phyloP scores from a whole-genome alignment of 805 yeast species.

The Lipomyces yamanashiensis region DNA sequence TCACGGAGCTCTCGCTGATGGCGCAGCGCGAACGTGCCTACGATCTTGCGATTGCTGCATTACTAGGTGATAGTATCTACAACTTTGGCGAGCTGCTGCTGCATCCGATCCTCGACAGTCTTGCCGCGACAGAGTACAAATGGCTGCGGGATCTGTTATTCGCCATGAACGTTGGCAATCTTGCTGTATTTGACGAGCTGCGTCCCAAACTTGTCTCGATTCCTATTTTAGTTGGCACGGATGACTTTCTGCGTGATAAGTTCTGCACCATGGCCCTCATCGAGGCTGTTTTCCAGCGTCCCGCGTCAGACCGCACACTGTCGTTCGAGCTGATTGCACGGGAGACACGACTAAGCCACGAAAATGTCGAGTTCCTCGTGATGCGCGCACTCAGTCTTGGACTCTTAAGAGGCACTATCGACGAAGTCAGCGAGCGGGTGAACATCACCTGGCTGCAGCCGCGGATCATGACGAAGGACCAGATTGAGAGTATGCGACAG shows the following conservation, averaged over 20 bases:
- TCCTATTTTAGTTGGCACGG: conserved; percentile 62
- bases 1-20: conserved; percentile 47
- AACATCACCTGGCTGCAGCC: conserved; percentile 96
- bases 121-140: conserved; percentile 55
- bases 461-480: conserved; percentile 80
- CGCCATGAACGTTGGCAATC: conserved; percentile 78
- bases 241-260: conserved; percentile 80
- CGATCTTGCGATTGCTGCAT: conserved; percentile 82
- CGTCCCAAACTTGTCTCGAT: conserved; percentile 49
- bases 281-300: conserved; percentile 79
- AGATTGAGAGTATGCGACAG: conserved; percentile 74
- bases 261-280: conserved; percentile 89
- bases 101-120: conserved; percentile 74
- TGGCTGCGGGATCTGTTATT: conserved; percentile 78
- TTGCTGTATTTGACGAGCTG: conserved; percentile 63
- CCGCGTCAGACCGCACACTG: conserved; percentile 74
- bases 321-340: conserved; percentile 73
- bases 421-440: conserved; percentile 79
- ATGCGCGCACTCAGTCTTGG: conserved; percentile 89
- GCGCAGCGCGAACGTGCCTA: conserved; percentile 61
- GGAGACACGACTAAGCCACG: conserved; percentile 65
- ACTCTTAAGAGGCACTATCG: conserved; percentile 85
- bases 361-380: conserved; percentile 86
- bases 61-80: conserved; percentile 88
- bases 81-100: conserved; percentile 94